These are phyloP conservation scores for Globisporangium iwayamae DNA, from an alignment of 352 stramenopile species.

Conservation along the genomic window DNA sequence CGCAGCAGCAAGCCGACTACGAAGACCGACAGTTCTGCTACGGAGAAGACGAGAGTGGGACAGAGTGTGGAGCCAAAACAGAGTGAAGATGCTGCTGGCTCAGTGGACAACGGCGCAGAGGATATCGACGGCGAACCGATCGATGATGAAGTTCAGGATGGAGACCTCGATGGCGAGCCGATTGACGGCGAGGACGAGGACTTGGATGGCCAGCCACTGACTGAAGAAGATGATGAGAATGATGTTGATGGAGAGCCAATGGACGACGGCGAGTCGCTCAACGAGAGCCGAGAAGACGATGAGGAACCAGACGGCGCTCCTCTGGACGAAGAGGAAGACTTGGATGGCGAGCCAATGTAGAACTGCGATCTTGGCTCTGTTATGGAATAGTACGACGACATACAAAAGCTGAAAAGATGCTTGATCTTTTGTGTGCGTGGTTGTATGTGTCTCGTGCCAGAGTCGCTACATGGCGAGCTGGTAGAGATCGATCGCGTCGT, in stretches of 20 bases:
- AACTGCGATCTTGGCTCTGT: background rate
- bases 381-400: background rate
- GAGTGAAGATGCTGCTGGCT: background rate
- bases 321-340: constrained; percentile 23
- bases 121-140: constrained; percentile 37
- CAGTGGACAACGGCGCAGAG: constrained; percentile 21
- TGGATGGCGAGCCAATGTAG: constrained; percentile 21
- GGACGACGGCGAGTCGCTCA: constrained; percentile 26
- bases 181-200: constrained; percentile 26
- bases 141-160: constrained; percentile 30
- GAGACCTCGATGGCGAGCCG: constrained; percentile 25
- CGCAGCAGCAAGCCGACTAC: constrained; percentile 11
- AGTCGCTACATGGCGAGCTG: constrained; percentile 15
- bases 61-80: background rate
- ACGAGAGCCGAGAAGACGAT: constrained; percentile 20
- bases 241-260: constrained; percentile 37
- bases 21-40: background rate
- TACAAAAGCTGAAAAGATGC: background rate
- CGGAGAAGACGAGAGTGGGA: background rate
- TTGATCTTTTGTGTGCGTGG: background rate
- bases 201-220: constrained; percentile 33
- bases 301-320: constrained; percentile 32
- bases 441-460: background rate
- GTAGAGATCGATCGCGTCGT: constrained; percentile 14
- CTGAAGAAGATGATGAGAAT: constrained; percentile 24